Percentiles rank a stretch among this genome's conserved stretches.
phyloP scores from a whole-genome alignment of 2,329 filamentous ascomycete genomes.

The Xylariaceae sp. region DNA sequence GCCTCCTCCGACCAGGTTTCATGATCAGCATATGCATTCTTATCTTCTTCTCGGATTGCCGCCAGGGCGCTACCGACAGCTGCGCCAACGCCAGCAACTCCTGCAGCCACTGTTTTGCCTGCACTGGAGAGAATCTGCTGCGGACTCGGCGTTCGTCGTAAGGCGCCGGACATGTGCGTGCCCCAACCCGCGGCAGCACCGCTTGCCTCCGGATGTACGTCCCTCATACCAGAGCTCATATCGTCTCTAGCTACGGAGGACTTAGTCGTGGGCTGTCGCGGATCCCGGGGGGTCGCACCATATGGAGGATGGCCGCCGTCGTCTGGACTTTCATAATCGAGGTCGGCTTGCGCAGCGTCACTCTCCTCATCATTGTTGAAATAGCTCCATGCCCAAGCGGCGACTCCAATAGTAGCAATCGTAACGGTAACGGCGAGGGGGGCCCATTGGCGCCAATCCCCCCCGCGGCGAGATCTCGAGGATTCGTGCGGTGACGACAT shows the following conservation, averaged over 20 bases:
- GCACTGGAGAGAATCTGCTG: slow-evolving; percentile 84
- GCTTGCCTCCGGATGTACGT: slow-evolving; percentile 33
- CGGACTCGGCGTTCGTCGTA: slow-evolving; percentile 77
- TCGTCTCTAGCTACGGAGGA: slow-evolving; percentile 38
- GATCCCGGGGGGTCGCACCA: slow-evolving; percentile 37
- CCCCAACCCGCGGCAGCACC: slow-evolving; percentile 54
- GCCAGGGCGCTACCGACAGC: slow-evolving; percentile 76
- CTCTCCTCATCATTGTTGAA: slow-evolving; percentile 62
- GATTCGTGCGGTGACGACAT: slow-evolving; percentile 62
- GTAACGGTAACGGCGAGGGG: slow-evolving; percentile 82
- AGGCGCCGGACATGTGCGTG: slow-evolving; percentile 70
- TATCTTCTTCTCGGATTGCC: slow-evolving; percentile 78
- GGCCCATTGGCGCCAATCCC: slow-evolving; percentile 77
- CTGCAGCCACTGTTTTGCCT: slow-evolving; percentile 72
- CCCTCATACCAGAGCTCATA: slow-evolving; percentile 38
- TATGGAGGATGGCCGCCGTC: slow-evolving; percentile 48
- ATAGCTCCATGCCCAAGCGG: slow-evolving; percentile 92
- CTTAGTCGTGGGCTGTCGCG: slow-evolving; percentile 32
- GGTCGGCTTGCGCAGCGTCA: slow-evolving; percentile 45
- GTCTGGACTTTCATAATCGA: slow-evolving; percentile 45
- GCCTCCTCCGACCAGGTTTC: slow-evolving; percentile 91
- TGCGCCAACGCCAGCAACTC: slow-evolving; percentile 75
- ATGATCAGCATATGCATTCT: slow-evolving; percentile 74
- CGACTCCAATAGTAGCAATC: slow-evolving; percentile 77
- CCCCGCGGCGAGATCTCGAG: slow-evolving; percentile 54